Evolutionary conservation across 495 filamentous ascomycete species (phyloP).

Genomic region (Lophiotrema nucula): DNA sequence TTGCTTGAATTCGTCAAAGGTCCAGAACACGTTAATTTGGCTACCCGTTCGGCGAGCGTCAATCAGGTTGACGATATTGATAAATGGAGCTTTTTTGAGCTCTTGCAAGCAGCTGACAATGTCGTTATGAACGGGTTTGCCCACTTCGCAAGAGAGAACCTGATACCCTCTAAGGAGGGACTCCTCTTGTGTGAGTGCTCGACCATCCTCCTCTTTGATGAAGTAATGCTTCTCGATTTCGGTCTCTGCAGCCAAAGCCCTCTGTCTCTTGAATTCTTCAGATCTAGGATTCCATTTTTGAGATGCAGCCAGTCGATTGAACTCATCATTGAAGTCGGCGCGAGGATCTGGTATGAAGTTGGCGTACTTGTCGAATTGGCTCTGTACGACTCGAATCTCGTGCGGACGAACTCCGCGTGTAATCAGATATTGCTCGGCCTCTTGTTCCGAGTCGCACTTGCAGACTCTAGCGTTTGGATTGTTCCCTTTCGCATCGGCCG

Average conservation of each 20-base stretch:
- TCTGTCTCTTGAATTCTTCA: background rate
- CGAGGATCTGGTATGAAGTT: background rate
- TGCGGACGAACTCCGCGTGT: background rate
- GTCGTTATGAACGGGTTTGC: background rate
- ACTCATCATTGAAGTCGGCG: background rate
- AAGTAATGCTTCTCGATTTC: background rate
- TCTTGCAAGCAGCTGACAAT: background rate
- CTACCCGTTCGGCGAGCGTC: background rate
- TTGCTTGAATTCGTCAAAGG: background rate
- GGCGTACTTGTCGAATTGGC: background rate
- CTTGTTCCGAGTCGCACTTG: background rate
- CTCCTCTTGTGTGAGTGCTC: background rate
- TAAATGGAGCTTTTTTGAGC: background rate
- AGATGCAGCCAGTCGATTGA: background rate
- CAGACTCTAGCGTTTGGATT: background rate
- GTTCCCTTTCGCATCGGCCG: background rate
- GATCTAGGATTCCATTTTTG: background rate
- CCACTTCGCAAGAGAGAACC: background rate
- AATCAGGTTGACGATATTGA: background rate
- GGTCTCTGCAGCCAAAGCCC: background rate
- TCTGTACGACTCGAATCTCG: background rate
- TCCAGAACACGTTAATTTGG: background rate
- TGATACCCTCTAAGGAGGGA: background rate
- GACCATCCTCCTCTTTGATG: background rate
- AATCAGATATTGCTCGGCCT: background rate